These are phyloP conservation scores for Aspergillus ibericus DNA, from an alignment of 2,329 filamentous ascomycete genomes.

Conservation along the genomic window DNA sequence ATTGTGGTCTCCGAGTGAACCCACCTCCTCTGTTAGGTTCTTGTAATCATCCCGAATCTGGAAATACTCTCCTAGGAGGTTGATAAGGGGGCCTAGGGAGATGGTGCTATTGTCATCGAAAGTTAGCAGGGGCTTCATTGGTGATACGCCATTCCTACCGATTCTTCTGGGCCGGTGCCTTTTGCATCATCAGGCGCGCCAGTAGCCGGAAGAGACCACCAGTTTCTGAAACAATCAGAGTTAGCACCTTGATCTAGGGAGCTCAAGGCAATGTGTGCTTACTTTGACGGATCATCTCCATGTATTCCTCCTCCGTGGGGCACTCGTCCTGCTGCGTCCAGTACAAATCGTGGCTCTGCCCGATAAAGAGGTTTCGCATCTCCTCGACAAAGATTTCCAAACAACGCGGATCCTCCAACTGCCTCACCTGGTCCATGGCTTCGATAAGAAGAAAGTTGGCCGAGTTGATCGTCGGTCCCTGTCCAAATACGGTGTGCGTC, in stretches of 20 bases:
- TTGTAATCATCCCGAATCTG: slow-evolving; percentile 67
- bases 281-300: slow-evolving; percentile 44
- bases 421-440: slow-evolving; percentile 34
- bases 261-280: neutral
- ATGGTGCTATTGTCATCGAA: slow-evolving; percentile 15
- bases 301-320: slow-evolving; percentile 41
- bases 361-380: slow-evolving; percentile 39
- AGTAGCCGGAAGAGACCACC: slow-evolving; percentile 43
- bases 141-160: neutral
- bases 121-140: neutral
- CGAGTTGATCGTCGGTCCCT: slow-evolving; percentile 48
- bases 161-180: slow-evolving; percentile 17
- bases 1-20: neutral
- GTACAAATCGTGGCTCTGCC: slow-evolving; percentile 44
- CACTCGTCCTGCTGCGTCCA: slow-evolving; percentile 39
- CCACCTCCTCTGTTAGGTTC: slow-evolving; percentile 60
- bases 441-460: slow-evolving; percentile 47
- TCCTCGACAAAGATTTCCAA: slow-evolving; percentile 40
- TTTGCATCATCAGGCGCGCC: slow-evolving; percentile 38
- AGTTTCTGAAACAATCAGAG: slow-evolving; percentile 26
- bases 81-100: slow-evolving; percentile 64
- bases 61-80: slow-evolving; percentile 35
- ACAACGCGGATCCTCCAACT: slow-evolving; percentile 32
- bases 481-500: slow-evolving; percentile 46
- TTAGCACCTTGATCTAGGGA: neutral